Evolutionary conservation across 768 basidiomycete species (phyloP).

Genomic region (Tricholoma flavovirens): DNA sequence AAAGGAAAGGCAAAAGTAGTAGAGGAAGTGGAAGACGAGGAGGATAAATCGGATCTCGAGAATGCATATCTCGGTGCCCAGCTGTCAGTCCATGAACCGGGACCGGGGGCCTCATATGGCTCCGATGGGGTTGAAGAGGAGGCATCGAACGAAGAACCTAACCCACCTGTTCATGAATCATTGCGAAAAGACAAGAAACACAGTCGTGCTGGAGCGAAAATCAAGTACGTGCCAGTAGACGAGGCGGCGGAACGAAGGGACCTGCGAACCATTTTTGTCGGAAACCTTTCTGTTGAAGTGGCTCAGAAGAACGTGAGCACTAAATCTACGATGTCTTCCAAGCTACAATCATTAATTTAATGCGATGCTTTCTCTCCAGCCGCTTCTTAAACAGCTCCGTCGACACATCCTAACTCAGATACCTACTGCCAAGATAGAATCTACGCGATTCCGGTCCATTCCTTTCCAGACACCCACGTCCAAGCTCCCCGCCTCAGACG

Average conservation of each 20-base stretch:
- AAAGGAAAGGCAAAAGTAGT: conserved; percentile 15
- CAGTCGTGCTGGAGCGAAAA: conserved; percentile 19
- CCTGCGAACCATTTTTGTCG: conserved; percentile 85
- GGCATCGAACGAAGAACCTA: conserved; percentile 4
- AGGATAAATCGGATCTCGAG: conserved; percentile 31
- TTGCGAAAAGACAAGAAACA: conserved; percentile 33
- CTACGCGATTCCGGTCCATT: conserved; percentile 88
- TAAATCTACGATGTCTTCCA: background rate
- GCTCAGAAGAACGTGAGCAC: conserved; percentile 66
- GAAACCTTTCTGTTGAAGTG: conserved; percentile 76
- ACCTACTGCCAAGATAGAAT: conserved; percentile 80
- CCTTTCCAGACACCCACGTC: conserved; percentile 83
- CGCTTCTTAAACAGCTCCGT: conserved; percentile 68
- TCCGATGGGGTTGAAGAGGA: conserved; percentile 17
- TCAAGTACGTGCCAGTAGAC: conserved; percentile 52
- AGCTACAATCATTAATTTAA: background rate
- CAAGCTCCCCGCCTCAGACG: conserved; percentile 39
- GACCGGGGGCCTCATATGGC: background rate
- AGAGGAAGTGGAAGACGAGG: conserved; percentile 23
- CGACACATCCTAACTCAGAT: conserved; percentile 69
- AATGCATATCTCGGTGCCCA: conserved; percentile 20
- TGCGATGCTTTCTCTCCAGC: conserved; percentile 35
- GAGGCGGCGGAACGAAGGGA: conserved; percentile 75
- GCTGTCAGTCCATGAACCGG: background rate
- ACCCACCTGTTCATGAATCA: conserved; percentile 55